Base-by-base conservation (phyloP, 1,139 yeast genomes). In the Debaryomyces sp. region DNA sequence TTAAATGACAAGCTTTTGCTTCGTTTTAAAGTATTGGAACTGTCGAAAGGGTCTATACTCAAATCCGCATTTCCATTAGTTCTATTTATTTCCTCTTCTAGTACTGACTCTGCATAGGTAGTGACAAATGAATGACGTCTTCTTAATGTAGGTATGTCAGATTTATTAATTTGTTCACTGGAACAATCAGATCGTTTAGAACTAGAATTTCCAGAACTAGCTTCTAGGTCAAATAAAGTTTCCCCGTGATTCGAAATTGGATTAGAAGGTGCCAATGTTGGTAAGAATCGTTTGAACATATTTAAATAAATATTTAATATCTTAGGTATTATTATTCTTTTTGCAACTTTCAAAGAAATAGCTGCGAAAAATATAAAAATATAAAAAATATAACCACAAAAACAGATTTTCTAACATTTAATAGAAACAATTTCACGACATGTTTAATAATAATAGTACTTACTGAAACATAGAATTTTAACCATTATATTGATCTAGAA, bases 41-140 rank as follows among this genome's bases (percentile, higher is more conserved):
- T 29, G 6, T 51, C 54, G 39, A 49, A 51, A 1, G 54, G 54
- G 24, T 51, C 51, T 6, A 51, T 51, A 42, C 54, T 51, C 29
- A 47, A 10, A 23, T 51, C 54, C 1, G 52, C 48, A 36, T 32
- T 40, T 7, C 43, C 54, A 33, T 24, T 32, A 18, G 36, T 40
- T 12, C n/a, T 41, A 10, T 48, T 41, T 13, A 44, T 35, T 29
- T 51, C 51, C 15, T 46, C 48, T 40, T 49, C 50, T 23, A 42
- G 32, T 9, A 35, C 43, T 5, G 44, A 37, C 26, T 45, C 47
- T 9, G 45, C 37, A 34, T 46, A 46, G 8, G 51, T 50, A 12
- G 47, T 43, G 9, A 46, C 41, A 26, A 50, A 42, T 3, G 54
- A 51, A 43, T 51, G 52, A 6, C 51, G 32, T 43, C 52, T 50